Percentiles rank a stretch among this genome's conserved stretches.
Conservation (phyloP, 805 yeast species). For the Saccharomyces paradoxus region DNA sequence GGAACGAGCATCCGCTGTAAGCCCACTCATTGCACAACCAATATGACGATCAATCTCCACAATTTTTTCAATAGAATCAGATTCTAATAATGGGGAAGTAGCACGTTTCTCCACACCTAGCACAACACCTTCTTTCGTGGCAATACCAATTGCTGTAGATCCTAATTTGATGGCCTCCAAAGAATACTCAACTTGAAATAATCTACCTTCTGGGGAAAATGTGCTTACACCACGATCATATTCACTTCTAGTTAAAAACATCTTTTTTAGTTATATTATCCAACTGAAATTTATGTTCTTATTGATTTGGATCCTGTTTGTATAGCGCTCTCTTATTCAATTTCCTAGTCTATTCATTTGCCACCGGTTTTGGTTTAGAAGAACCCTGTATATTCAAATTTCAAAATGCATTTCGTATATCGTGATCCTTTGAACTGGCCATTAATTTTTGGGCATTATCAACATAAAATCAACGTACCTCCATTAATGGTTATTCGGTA, state of each 20-base stretch:
- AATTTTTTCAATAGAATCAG: conserved; percentile 90
- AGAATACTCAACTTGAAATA: conserved; percentile 96
- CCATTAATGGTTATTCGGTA: too few species aligned
- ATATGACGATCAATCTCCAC: conserved; percentile 89
- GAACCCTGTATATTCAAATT: not conserved
- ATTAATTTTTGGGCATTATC: too few species aligned
- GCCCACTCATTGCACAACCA: conserved; percentile 98
- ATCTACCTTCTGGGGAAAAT: conserved; percentile 96
- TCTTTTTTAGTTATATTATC: conserved; percentile 22
- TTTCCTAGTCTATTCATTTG: not conserved
- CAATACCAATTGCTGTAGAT: conserved; percentile 94
- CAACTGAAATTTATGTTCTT: not conserved
- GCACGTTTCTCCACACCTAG: conserved; percentile 96
- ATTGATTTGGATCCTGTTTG: not conserved
- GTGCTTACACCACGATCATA: conserved; percentile 98
- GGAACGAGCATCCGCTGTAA: conserved; percentile 97
- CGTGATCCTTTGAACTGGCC: not conserved
- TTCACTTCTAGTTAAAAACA: conserved; percentile 99
- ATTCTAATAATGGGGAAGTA: conserved; percentile 83
- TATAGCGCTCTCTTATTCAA: not conserved
- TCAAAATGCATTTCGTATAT: not conserved
- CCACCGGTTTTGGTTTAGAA: not conserved
- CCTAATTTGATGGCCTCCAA: conserved; percentile 86
- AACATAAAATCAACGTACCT: too few species aligned
- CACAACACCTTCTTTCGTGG: conserved; percentile 91